Base-by-base conservation (phyloP, 495 filamentous ascomycete species). In the Lophiostoma macrostomum region DNA sequence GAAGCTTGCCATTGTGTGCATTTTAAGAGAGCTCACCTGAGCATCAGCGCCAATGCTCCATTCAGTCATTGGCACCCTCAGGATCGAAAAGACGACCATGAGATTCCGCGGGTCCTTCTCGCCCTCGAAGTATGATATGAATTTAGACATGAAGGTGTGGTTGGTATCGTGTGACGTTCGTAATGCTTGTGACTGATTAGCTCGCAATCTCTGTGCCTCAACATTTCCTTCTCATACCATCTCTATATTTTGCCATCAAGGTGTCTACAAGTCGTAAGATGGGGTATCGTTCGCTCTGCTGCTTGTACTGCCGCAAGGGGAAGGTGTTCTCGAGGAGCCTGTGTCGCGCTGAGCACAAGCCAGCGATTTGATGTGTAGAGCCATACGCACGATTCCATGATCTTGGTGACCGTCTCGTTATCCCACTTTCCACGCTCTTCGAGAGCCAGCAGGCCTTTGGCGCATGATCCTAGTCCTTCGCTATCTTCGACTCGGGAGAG, bases 31-130 rank as follows among this genome's bases (percentile, higher is more conserved):
- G 59, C 67, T 47, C 69, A 84, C 83, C 73, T 88, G 84, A 6
- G 74, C 78, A 65, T 85, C 73, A 27, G 70, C 69, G 3, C 75
- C 69, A 41, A 87, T 79, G 60, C 86, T 78, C 82, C 86, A 89
- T 67, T 89, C 85, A 32, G 83, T 72, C 75, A 88, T 82, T 10
- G 87, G 72, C 18, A 86, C 85, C 58, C 79, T 83, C 29, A 87
- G 64, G 27, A 88, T 75, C 1, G 85, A 89, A 58, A 89, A 89
- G 2, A 88, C 78, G 36, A 89, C 71, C 85, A 89, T 89, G 23
- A 89, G 71, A 61, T 88, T 88, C 22, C 85, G 74, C 3, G 85
- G 85, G 57, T 89, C 85, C 60, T 89, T 89, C 67, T 89, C 85
- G 27, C 83, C 84, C 2, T 81, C 82, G 66, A 88, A 81, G 35